These are phyloP conservation scores for Colletotrichum simmondsii DNA, from an alignment of 2,329 filamentous ascomycete species.

Conservation along the genomic window DNA sequence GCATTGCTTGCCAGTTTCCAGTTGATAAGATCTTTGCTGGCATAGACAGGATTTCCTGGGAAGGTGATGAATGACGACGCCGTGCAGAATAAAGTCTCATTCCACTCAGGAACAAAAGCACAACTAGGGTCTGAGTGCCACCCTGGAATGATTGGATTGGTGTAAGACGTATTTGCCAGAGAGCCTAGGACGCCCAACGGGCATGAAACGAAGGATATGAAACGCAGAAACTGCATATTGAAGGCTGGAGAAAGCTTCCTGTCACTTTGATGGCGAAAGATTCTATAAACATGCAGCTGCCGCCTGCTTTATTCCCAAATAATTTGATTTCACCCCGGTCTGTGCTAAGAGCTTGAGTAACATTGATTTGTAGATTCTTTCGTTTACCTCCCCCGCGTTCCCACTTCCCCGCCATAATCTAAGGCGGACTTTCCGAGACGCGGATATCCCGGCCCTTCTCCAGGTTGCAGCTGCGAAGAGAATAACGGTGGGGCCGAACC, in stretches of 20 bases:
- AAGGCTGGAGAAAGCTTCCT: not conserved
- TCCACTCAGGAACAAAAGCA: slow-evolving; percentile 43
- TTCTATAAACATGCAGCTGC: not conserved
- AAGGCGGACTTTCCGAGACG: too few species aligned
- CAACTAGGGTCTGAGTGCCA: slow-evolving; percentile 61
- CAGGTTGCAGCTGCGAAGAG: too few species aligned
- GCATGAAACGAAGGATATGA: not conserved
- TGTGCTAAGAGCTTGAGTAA: too few species aligned
- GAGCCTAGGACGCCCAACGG: not conserved
- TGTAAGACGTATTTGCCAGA: not conserved
- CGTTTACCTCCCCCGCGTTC: too few species aligned
- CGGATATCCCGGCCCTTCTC: too few species aligned
- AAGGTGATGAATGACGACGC: slow-evolving; percentile 64
- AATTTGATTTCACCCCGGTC: too few species aligned
- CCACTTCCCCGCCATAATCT: too few species aligned
- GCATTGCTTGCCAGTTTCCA: slow-evolving; percentile 57
- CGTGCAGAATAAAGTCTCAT: slow-evolving; percentile 60
- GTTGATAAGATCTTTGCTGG: slow-evolving; percentile 59
- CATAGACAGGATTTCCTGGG: slow-evolving; percentile 63
- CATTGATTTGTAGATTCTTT: too few species aligned
- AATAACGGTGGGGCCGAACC: too few species aligned
- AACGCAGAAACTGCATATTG: not conserved
- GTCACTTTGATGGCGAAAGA: not conserved
- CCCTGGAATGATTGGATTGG: slow-evolving; percentile 59
- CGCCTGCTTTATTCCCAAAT: not conserved